These are phyloP conservation scores for Rhododendron vialii DNA, from an alignment of 148 eudicot genomes.

Conservation along the genomic window DNA sequence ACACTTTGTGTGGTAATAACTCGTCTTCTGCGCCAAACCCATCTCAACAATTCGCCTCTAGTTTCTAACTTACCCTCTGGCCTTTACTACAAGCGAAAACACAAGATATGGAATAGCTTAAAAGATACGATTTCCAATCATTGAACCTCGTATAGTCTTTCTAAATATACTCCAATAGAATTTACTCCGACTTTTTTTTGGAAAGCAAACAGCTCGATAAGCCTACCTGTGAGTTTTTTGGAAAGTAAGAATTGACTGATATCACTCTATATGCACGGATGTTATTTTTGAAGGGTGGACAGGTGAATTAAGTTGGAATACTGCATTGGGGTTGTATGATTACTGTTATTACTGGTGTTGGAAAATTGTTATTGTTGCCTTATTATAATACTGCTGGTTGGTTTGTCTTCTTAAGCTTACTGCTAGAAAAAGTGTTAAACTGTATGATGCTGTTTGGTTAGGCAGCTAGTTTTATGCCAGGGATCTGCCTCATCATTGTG, in stretches of 20 bases:
- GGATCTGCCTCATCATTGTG: not conserved
- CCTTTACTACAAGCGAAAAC: not conserved
- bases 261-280: not conserved
- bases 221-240: not conserved
- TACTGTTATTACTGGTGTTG: not conserved
- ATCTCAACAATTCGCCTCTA: not conserved
- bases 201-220: too few relatives aligned
- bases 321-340: not conserved
- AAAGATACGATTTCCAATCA: too few relatives aligned
- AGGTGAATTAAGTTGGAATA: not conserved
- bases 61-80: not conserved
- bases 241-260: not conserved
- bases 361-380: too few relatives aligned
- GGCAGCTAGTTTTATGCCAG: not conserved
- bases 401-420: not conserved
- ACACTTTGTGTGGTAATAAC: too few relatives aligned
- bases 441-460: not conserved
- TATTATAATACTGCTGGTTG: not conserved
- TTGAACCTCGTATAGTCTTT: too few relatives aligned
- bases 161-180: too few relatives aligned
- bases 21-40: too few relatives aligned
- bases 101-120: too few relatives aligned
- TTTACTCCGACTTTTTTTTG: too few relatives aligned
- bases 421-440: not conserved
- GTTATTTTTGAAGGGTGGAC: not conserved